Percentiles rank a stretch among this genome's conserved stretches.
phyloP scores from a whole-genome alignment of 108 stramenopile genomes.

The Cylindrotheca closterium region DNA sequence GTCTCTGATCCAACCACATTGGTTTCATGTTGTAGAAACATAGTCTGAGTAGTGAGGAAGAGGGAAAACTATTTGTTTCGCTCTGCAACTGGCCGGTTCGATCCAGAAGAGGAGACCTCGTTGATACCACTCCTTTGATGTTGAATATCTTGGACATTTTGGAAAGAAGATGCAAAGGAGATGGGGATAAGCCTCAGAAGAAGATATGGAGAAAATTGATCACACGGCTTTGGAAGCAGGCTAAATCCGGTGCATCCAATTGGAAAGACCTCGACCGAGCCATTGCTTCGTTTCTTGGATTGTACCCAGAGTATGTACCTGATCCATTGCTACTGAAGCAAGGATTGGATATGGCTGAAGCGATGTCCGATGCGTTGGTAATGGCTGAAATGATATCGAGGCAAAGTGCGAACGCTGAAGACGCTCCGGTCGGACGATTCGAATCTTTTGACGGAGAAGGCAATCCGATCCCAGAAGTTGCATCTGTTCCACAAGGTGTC shows the following conservation, averaged over 20 bases:
- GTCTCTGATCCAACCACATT: background rate
- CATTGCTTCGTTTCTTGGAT: slow-evolving; percentile 8
- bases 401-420: background rate
- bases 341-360: slow-evolving; percentile 15
- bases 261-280: slow-evolving; percentile 8
- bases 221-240: slow-evolving; percentile 1
- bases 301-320: slow-evolving; percentile 12
- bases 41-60: slow-evolving; percentile 1
- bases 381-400: slow-evolving; percentile 1
- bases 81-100: slow-evolving; percentile 30
- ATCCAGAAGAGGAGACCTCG: slow-evolving; percentile 20
- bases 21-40: background rate
- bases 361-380: slow-evolving; percentile 1
- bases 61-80: slow-evolving; percentile 11
- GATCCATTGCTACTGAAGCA: slow-evolving; percentile 17
- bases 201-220: slow-evolving; percentile 18
- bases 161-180: background rate
- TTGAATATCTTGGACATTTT: slow-evolving; percentile 1
- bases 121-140: slow-evolving; percentile 23
- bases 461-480: background rate
- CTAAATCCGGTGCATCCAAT: slow-evolving; percentile 14
- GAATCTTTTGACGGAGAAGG: background rate
- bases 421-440: background rate
- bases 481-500: slow-evolving; percentile 2
- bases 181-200: slow-evolving; percentile 3